A percentile compares a stretch with the other conserved stretches of the same genome.
phyloP scores from a whole-genome alignment of 176 grass and related monocot genomes.

The Saccharum spontaneum region DNA sequence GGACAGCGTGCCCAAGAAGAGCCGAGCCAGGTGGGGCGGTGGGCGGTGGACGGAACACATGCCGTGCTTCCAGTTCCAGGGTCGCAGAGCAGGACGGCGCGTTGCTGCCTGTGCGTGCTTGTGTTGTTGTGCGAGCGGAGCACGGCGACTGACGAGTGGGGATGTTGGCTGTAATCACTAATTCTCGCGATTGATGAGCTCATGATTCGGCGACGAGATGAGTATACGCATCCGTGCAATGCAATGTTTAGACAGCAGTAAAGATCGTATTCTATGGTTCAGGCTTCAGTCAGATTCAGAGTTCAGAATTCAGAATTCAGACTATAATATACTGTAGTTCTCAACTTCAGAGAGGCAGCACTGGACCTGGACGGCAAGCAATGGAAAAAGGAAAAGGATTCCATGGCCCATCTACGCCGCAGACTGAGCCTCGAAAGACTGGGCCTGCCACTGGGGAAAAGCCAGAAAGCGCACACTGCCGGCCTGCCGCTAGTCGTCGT shows the following conservation, averaged over 20 bases:
- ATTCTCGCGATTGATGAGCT: neutral
- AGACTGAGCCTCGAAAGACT: neutral
- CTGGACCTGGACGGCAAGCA: neutral
- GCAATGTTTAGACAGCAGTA: neutral
- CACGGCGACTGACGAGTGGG: neutral
- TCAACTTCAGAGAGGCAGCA: neutral
- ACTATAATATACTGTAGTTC: too few species aligned
- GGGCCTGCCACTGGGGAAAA: neutral
- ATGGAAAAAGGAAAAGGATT: too few species aligned
- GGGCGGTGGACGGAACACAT: too few species aligned
- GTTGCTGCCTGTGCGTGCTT: too few species aligned
- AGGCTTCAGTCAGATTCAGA: neutral
- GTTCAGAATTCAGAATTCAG: neutral
- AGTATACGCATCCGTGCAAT: neutral
- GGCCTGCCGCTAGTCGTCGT: neutral
- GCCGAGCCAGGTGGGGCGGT: too few species aligned
- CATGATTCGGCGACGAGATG: neutral
- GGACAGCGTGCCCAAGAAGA: too few species aligned
- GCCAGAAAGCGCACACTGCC: conserved; percentile 1
- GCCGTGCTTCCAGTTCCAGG: too few species aligned
- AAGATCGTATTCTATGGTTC: neutral
- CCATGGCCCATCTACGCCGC: too few species aligned
- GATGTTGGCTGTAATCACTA: neutral
- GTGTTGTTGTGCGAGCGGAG: too few species aligned
- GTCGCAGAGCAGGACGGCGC: too few species aligned